phyloP scores from a whole-genome alignment of 192 early-diverging fungal species.

The Coemansia asiatica region DNA sequence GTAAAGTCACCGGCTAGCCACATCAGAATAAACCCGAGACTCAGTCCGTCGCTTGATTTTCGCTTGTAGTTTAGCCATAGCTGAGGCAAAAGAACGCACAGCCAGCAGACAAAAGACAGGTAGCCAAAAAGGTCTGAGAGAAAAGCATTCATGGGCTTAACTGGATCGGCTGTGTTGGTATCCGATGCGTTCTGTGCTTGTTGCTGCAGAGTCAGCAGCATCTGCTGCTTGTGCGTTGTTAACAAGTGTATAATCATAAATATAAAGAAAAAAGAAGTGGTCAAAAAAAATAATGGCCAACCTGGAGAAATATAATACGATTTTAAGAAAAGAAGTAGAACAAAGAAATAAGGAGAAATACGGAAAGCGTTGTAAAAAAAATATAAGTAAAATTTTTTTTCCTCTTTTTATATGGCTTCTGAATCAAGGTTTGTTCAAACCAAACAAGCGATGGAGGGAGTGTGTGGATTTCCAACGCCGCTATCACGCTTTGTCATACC shows the following conservation, averaged over 20 bases:
- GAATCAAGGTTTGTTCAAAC: no score
- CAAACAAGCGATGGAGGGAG: no score
- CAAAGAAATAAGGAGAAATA: background rate
- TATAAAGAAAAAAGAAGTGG: background rate
- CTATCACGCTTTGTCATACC: no score
- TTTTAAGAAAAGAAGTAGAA: conserved; percentile 10
- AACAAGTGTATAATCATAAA: conserved; percentile 30
- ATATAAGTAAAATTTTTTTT: no score
- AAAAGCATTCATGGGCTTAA: conserved; percentile 21
- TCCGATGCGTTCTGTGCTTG: conserved; percentile 6
- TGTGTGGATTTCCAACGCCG: no score
- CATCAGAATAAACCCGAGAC: conserved; percentile 48
- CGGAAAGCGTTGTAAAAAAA: no score
- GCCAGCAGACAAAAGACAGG: conserved; percentile 46
- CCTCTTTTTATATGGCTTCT: no score
- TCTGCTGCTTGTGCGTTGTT: conserved; percentile 23
- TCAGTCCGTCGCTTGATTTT: conserved; percentile 53
- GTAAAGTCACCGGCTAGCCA: conserved; percentile 53
- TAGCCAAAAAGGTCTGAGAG: conserved; percentile 46
- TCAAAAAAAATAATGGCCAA: background rate
- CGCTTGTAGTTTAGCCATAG: conserved; percentile 51
- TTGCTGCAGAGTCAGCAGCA: conserved; percentile 25
- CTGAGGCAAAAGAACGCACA: conserved; percentile 44
- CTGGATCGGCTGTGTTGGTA: background rate
- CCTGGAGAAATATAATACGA: background rate